These are phyloP conservation scores for Arctium minus DNA, from an alignment of 129 eudicot genomes.

Conservation along the genomic window DNA sequence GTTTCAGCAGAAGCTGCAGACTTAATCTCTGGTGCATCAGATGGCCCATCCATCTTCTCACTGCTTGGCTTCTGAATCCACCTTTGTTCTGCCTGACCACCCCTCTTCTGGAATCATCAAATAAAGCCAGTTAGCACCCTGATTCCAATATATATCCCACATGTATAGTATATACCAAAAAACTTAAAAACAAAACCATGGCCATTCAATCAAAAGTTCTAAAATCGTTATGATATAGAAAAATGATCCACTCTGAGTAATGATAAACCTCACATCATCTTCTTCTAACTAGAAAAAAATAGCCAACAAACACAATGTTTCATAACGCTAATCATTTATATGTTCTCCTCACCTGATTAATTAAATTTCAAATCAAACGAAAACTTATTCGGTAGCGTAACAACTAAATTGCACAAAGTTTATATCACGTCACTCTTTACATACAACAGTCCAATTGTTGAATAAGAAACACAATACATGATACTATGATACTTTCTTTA, in stretches of 20 bases:
- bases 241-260: neutral
- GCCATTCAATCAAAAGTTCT: neutral
- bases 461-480: too few relatives aligned
- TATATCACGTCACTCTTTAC: neutral
- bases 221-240: neutral
- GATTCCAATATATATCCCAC: neutral
- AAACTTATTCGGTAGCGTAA: neutral
- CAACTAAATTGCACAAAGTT: neutral
- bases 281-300: neutral
- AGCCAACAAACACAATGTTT: neutral
- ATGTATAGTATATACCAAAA: neutral
- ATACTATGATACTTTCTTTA: too few relatives aligned
- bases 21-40: conserved; percentile 25
- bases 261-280: neutral
- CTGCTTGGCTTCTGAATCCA: conserved; percentile 53
- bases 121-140: neutral
- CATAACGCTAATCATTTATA: neutral
- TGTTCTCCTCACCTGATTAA: neutral
- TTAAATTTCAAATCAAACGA: neutral
- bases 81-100: conserved; percentile 36
- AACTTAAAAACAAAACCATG: neutral
- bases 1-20: conserved; percentile 37
- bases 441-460: neutral
- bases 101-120: conserved; percentile 36
- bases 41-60: conserved; percentile 15